Evolutionary conservation across 306 rosid genomes (phyloP), one percentile per base, ranked within the genome.

Genomic region (Mimosa bimucronata): DNA sequence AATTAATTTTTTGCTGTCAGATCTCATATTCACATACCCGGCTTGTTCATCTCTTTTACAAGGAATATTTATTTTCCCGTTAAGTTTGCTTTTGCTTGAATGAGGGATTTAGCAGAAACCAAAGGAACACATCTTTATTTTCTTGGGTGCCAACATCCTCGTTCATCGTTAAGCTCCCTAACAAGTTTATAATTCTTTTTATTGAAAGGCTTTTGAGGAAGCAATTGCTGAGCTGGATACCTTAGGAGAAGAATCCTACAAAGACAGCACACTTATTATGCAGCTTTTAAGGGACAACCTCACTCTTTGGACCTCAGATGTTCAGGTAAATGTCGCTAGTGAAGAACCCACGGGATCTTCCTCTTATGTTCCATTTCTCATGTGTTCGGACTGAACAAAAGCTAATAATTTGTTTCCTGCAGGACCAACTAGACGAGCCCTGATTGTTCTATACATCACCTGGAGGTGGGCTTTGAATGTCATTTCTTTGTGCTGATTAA

Each of bases 351-450:
- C 38, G 14, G 3, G 37, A 26, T 61, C 38, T 60, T 60, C 37
- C 38, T 26, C 67, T 7, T 23, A 16, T 3, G 29, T 50, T 66
- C 10, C 62, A 73, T 74, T 71, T 74, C 28, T 23, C 31, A 52
- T 13, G 15, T 18, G 41, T 37, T 70, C 46, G 14, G 16, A 66
- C 7, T 60, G 66, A 60, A 31, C 23, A 26, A 60, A 25, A 60
- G 3, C 34, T 60, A 12, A 12, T 25, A 25, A 3, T 25, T 26
- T 28, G 38, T 61, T 73, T 37, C 31, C 13, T 88, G 89, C 95
- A 94, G 98, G 98, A 94, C 83, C 94, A 88, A 84, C 86, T 94
- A 58, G 98, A 94, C 45, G 98, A 94, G 86, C 91, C 97, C 48
- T 94, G 89, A 92, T 80, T 76, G 75, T 79, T 83, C 77, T 77